Conservation (phyloP, 345 rosid genomes). For the Dipteronia dyeriana region DNA sequence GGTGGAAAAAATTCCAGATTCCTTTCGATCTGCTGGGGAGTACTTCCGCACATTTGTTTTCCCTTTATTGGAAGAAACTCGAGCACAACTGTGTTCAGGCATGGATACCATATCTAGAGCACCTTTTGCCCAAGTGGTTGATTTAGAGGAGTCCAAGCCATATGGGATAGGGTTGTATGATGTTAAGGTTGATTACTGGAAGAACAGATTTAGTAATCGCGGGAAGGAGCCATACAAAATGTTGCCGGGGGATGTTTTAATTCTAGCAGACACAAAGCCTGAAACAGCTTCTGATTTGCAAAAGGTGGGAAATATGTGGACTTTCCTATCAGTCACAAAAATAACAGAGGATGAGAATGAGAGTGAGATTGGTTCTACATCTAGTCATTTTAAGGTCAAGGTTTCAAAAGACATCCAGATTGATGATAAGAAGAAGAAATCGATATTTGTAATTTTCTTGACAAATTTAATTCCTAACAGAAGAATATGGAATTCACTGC, state of each 20-base stretch:
- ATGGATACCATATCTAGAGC: slow-evolving; percentile 33
- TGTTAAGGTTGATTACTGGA: slow-evolving; percentile 38
- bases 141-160: not conserved
- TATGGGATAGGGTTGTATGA: slow-evolving; percentile 15
- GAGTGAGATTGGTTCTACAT: not conserved
- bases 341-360: not conserved
- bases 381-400: not conserved
- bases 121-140: slow-evolving; percentile 35
- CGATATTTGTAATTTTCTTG: not conserved
- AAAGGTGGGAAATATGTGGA: slow-evolving; percentile 32
- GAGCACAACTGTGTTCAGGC: slow-evolving; percentile 33
- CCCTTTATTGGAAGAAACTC: slow-evolving; percentile 52
- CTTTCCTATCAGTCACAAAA: slow-evolving; percentile 23
- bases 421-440: not conserved
- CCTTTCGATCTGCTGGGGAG: slow-evolving; percentile 29
- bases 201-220: slow-evolving; percentile 19
- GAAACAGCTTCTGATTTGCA: slow-evolving; percentile 37
- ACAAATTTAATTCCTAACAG: not conserved
- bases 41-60: slow-evolving; percentile 32
- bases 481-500: not conserved
- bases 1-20: slow-evolving; percentile 39
- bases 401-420: not conserved
- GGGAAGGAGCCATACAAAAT: slow-evolving; percentile 38
- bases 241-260: slow-evolving; percentile 39
- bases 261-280: slow-evolving; percentile 37